phyloP scores from a whole-genome alignment of 352 stramenopile genomes.

The Ophiocytium majus region DNA sequence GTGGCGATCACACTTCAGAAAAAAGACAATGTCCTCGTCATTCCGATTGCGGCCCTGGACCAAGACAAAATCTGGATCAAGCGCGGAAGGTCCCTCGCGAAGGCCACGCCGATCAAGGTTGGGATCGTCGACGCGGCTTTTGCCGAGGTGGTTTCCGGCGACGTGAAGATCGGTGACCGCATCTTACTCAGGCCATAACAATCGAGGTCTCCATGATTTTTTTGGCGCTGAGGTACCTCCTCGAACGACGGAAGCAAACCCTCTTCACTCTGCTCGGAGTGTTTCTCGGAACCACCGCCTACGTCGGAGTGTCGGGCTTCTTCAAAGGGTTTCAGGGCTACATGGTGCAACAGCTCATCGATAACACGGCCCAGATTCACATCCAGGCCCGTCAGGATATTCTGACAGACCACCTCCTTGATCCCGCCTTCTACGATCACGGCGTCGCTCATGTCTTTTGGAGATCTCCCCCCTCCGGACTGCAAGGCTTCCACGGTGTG shows the following conservation, averaged over 20 bases:
- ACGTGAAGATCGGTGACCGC: neutral
- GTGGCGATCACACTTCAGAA: neutral
- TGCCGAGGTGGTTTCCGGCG: neutral
- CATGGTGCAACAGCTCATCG: conserved; percentile 1
- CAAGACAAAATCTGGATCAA: conserved; percentile 3
- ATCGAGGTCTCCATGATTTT: conserved; percentile 12
- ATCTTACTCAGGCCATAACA: neutral
- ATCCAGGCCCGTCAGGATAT: conserved; percentile 13
- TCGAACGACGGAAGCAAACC: conserved; percentile 2
- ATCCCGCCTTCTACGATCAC: conserved; percentile 7
- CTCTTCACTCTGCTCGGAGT: conserved; percentile 9
- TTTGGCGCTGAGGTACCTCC: conserved; percentile 4
- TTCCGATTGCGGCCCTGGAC: conserved; percentile 1
- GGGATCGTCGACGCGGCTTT: neutral
- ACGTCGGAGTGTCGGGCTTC: neutral
- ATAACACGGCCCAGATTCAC: conserved; percentile 15
- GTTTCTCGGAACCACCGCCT: neutral
- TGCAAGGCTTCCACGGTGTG: neutral
- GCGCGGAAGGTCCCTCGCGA: neutral
- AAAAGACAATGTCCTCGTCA: neutral
- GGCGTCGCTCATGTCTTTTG: neutral
- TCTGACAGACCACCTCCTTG: neutral
- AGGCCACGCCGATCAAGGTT: neutral
- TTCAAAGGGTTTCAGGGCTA: conserved; percentile 13
- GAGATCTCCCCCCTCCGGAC: neutral